These are phyloP conservation scores for Barnettozyma sucrosica DNA, from an alignment of 805 yeast genomes.

Conservation along the genomic window DNA sequence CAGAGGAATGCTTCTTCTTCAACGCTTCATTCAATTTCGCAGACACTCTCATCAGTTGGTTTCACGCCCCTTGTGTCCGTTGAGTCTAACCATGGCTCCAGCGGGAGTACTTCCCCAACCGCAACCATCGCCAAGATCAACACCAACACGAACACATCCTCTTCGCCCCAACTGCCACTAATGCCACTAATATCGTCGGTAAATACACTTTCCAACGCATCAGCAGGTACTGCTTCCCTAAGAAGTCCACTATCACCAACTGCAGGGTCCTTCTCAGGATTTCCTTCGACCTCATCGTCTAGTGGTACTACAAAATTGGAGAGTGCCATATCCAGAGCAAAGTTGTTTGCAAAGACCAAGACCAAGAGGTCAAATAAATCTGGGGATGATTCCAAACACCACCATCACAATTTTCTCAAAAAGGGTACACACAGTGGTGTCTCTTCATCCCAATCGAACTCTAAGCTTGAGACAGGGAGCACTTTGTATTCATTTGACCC, in stretches of 20 bases:
- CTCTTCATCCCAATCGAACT: slow-evolving; percentile 35
- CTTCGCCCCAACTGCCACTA: not conserved
- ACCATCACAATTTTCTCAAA: slow-evolving; percentile 18
- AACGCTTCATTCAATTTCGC: slow-evolving; percentile 21
- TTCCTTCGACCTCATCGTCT: not conserved
- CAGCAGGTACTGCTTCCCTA: not conserved
- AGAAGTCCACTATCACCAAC: slow-evolving; percentile 15
- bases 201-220: not conserved
- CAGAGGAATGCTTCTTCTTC: slow-evolving; percentile 18
- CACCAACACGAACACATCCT: not conserved
- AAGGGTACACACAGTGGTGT: slow-evolving; percentile 19
- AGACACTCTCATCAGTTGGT: slow-evolving; percentile 24
- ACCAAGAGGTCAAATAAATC: slow-evolving; percentile 12
- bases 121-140: too few species aligned
- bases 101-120: not conserved
- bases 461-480: slow-evolving; percentile 29
- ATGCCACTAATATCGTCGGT: not conserved
- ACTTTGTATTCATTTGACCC: slow-evolving; percentile 33
- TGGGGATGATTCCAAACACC: not conserved
- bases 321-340: slow-evolving; percentile 22
- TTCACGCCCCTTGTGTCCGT: slow-evolving; percentile 19
- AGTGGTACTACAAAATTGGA: slow-evolving; percentile 13
- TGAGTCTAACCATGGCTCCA: slow-evolving; percentile 1
- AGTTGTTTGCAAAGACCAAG: slow-evolving; percentile 24
- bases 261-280: not conserved